Conservation (phyloP, 2,329 filamentous ascomycete genomes). For the Fusarium liriodendri region DNA sequence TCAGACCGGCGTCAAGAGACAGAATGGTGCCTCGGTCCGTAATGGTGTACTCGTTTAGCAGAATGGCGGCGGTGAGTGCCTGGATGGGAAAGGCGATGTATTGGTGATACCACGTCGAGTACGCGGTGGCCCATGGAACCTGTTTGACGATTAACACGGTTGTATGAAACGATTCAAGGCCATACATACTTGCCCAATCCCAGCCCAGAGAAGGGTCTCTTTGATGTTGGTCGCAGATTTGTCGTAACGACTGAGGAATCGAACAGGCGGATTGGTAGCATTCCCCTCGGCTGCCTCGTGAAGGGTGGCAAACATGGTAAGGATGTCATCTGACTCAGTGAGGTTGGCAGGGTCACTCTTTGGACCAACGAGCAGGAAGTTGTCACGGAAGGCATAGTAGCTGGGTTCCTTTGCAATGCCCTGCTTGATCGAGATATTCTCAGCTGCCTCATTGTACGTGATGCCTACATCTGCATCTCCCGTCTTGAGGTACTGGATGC, state of each 20-base stretch:
- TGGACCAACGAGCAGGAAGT: slow-evolving; percentile 57
- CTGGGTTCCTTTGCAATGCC: slow-evolving; percentile 47
- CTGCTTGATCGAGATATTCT: slow-evolving; percentile 55
- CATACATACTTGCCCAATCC: slow-evolving; percentile 53
- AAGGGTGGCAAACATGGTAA: slow-evolving; percentile 50
- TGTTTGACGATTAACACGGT: neutral
- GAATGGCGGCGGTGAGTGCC: slow-evolving; percentile 55
- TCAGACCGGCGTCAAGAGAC: slow-evolving; percentile 49
- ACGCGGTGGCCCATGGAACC: slow-evolving; percentile 56
- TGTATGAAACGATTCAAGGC: neutral
- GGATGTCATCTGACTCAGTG: slow-evolving; percentile 43
- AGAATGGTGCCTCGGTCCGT: slow-evolving; percentile 59
- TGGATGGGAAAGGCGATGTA: slow-evolving; percentile 58
- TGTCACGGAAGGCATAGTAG: slow-evolving; percentile 58
- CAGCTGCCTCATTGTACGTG: slow-evolving; percentile 56
- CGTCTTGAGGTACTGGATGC: slow-evolving; percentile 55
- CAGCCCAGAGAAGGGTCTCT: slow-evolving; percentile 57
- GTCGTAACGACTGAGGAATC: slow-evolving; percentile 58
- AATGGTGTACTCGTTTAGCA: slow-evolving; percentile 58
- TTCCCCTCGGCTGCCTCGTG: slow-evolving; percentile 48
- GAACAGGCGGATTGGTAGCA: slow-evolving; percentile 47
- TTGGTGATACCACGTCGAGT: slow-evolving; percentile 60
- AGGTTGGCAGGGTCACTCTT: slow-evolving; percentile 47
- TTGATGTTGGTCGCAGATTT: slow-evolving; percentile 63
- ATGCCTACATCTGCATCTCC: slow-evolving; percentile 57